These are phyloP conservation scores for Xerocomus amazonicus DNA, from an alignment of 1,284 basidiomycete genomes.

Conservation along the genomic window DNA sequence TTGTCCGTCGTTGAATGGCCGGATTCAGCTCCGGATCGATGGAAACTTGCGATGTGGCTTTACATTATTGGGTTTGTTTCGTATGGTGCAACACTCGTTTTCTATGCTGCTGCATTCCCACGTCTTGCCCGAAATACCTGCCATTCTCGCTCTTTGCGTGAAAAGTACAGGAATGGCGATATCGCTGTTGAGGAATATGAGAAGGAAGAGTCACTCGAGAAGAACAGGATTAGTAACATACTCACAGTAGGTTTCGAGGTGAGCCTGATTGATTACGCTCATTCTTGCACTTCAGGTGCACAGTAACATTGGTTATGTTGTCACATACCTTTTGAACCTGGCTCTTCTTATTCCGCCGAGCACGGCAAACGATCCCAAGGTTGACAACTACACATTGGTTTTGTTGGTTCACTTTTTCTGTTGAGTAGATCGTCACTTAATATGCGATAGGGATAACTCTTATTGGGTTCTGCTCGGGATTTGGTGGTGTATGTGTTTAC, in stretches of 20 bases:
- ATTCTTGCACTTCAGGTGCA: slow-evolving; percentile 47
- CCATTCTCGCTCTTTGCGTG: slow-evolving; percentile 57
- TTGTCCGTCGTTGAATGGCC: not conserved
- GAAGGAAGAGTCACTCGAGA: slow-evolving; percentile 72
- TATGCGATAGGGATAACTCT: slow-evolving; percentile 51
- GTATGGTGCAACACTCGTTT: slow-evolving; percentile 74
- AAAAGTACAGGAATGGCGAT: slow-evolving; percentile 57
- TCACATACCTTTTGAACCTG: slow-evolving; percentile 63
- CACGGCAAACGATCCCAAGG: slow-evolving; percentile 52
- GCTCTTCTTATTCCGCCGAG: slow-evolving; percentile 69
- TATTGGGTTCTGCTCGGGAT: slow-evolving; percentile 75
- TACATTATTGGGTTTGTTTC: slow-evolving; percentile 81
- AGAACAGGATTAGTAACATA: slow-evolving; percentile 83
- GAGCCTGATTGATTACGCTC: slow-evolving; percentile 1
- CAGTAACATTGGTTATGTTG: slow-evolving; percentile 73
- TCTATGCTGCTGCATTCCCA: slow-evolving; percentile 82
- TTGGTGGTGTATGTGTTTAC: slow-evolving; percentile 68
- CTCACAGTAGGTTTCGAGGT: slow-evolving; percentile 55
- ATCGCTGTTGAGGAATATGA: slow-evolving; percentile 67
- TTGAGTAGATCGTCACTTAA: slow-evolving; percentile 6
- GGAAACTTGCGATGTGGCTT: slow-evolving; percentile 72
- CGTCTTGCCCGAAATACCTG: slow-evolving; percentile 77
- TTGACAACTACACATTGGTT: slow-evolving; percentile 68
- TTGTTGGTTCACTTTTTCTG: slow-evolving; percentile 41
- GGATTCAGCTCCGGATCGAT: slow-evolving; percentile 55